phyloP scores from a whole-genome alignment of 2,329 filamentous ascomycete species.

The Aspergillus caelatus region DNA sequence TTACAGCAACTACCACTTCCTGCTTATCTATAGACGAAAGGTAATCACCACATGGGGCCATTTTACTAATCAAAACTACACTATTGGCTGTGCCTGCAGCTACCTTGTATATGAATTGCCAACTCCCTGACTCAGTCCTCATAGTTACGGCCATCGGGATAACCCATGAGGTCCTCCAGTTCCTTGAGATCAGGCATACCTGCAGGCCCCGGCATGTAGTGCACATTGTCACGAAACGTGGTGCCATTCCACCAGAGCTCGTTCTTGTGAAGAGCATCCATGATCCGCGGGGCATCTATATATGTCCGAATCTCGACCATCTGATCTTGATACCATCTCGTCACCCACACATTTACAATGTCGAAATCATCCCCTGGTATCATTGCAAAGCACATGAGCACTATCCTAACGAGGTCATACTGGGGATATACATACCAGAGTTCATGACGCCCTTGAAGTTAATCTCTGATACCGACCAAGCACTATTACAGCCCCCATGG shows the following conservation, averaged over 20 bases:
- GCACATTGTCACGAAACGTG: conserved; percentile 29
- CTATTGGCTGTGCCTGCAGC: neutral
- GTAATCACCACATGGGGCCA: too few relatives aligned
- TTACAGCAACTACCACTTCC: too few relatives aligned
- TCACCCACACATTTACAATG: conserved; percentile 39
- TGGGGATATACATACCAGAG: conserved; percentile 26
- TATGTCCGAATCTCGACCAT: conserved; percentile 40
- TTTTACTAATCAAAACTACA: neutral
- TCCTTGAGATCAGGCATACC: conserved; percentile 35
- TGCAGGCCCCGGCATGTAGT: conserved; percentile 36
- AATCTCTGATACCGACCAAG: conserved; percentile 38
- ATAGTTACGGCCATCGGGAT: conserved; percentile 33
- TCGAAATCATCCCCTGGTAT: conserved; percentile 31
- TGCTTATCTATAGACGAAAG: too few relatives aligned
- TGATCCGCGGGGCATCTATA: conserved; percentile 33
- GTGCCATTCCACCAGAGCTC: conserved; percentile 39
- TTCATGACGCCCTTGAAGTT: conserved; percentile 36
- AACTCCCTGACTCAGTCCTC: conserved; percentile 9
- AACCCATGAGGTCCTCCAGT: conserved; percentile 30
- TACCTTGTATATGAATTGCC: neutral
- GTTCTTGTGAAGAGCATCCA: conserved; percentile 34
- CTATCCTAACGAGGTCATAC: neutral
- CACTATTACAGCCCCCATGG: conserved; percentile 35
- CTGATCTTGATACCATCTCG: conserved; percentile 32
- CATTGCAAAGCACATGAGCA: neutral